These are phyloP conservation scores for Pichia sp. DNA, from an alignment of 1,139 yeast species.

Conservation along the genomic window DNA sequence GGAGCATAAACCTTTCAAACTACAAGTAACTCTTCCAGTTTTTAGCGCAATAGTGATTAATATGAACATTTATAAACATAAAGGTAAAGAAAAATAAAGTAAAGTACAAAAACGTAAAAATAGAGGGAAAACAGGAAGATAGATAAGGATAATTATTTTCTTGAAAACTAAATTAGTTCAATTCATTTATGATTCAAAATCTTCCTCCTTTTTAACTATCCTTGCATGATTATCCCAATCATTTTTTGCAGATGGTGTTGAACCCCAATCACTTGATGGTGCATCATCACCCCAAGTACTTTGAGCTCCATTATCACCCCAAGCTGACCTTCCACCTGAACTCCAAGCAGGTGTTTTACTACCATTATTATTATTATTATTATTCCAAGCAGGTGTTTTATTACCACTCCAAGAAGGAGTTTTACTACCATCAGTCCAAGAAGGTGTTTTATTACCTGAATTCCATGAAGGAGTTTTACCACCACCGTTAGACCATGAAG, in stretches of 20 bases:
- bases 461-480: conserved; percentile 51
- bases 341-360: conserved; percentile 26
- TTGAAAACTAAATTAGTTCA: too few relatives aligned
- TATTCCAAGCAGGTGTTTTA: conserved; percentile 40
- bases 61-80: too few relatives aligned
- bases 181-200: conserved; percentile 10
- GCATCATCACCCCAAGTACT: conserved; percentile 28
- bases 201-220: conserved; percentile 18
- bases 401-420: conserved; percentile 41
- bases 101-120: too few relatives aligned
- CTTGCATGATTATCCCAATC: conserved; percentile 32
- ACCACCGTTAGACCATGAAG: conserved; percentile 28
- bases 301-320: conserved; percentile 31
- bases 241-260: conserved; percentile 38
- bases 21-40: too few relatives aligned
- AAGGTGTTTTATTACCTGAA: conserved; percentile 38
- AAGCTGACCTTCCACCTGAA: conserved; percentile 35
- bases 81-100: too few relatives aligned
- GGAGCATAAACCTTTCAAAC: too few relatives aligned
- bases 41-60: too few relatives aligned
- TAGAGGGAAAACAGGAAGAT: too few relatives aligned
- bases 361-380: conserved; percentile 33
- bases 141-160: too few relatives aligned
- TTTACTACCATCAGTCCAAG: conserved; percentile 39
- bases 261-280: conserved; percentile 27